Conservation (phyloP, 2,329 filamentous ascomycete species). For the Clonostachys byssicola region DNA sequence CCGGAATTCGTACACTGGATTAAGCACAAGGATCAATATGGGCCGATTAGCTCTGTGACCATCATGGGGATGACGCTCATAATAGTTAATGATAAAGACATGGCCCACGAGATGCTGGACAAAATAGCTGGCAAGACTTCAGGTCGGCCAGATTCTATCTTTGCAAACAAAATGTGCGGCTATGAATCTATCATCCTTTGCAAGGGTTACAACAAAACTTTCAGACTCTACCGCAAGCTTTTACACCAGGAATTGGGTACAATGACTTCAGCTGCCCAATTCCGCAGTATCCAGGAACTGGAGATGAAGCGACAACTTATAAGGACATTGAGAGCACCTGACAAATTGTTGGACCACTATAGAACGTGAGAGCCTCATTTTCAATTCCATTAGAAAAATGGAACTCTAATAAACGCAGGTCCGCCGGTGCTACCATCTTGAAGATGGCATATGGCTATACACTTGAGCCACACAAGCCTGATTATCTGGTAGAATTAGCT, state of each 20-base stretch:
- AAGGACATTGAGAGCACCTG: constrained; percentile 11
- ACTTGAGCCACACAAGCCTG: constrained; percentile 10
- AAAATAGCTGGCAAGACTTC: constrained; percentile 11
- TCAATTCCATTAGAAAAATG: background rate
- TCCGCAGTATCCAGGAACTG: constrained; percentile 13
- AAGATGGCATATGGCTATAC: constrained; percentile 14
- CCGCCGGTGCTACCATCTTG: constrained; percentile 9
- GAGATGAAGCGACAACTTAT: constrained; percentile 17
- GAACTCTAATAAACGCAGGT: constrained; percentile 5
- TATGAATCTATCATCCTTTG: constrained; percentile 6
- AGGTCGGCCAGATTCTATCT: constrained; percentile 3
- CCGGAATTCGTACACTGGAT: constrained; percentile 26
- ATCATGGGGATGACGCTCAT: constrained; percentile 25
- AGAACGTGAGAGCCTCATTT: constrained; percentile 13
- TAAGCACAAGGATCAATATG: constrained; percentile 23
- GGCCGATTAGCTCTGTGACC: constrained; percentile 14
- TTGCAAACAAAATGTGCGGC: constrained; percentile 14
- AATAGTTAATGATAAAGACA: constrained; percentile 29
- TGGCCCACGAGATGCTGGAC: constrained; percentile 25
- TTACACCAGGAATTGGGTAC: constrained; percentile 22
- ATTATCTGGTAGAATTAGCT: constrained; percentile 7
- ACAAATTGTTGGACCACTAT: constrained; percentile 12
- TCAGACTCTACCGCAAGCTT: constrained; percentile 15
- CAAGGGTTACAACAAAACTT: constrained; percentile 8
- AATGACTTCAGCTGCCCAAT: constrained; percentile 7